Evolutionary conservation across 305 asterid genomes (phyloP).

Genomic region (Fraxinus ornus): DNA sequence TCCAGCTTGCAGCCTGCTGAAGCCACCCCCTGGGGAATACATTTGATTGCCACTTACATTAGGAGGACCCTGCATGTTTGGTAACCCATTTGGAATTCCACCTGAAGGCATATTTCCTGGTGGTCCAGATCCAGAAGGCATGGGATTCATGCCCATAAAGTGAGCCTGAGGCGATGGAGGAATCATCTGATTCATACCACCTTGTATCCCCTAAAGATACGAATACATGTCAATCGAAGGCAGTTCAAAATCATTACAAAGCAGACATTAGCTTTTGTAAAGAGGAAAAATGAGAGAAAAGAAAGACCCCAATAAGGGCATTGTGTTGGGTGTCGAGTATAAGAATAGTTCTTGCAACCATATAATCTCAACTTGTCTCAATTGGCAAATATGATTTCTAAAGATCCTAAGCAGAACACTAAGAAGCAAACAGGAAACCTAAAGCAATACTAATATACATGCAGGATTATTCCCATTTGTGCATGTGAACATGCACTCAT

Average conservation of each 20-base stretch:
- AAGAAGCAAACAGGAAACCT: not conserved
- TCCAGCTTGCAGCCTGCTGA: conserved; percentile 77
- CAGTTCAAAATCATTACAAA: conserved; percentile 18
- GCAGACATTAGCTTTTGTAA: not conserved
- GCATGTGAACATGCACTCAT: not conserved
- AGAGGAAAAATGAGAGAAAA: not conserved
- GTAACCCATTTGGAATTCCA: conserved; percentile 49
- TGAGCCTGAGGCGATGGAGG: conserved; percentile 81
- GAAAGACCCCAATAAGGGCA: not conserved
- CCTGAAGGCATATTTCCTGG: conserved; percentile 65
- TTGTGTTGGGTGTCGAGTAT: not conserved
- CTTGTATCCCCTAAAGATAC: conserved; percentile 56
- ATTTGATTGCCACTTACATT: conserved; percentile 60
- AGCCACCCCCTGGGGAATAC: conserved; percentile 78
- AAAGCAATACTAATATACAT: not conserved
- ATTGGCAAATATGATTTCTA: not conserved
- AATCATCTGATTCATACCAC: conserved; percentile 80
- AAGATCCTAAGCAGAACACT: not conserved
- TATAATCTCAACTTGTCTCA: not conserved
- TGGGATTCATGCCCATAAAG: conserved; percentile 66
- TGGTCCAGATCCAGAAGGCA: conserved; percentile 71
- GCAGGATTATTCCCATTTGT: not conserved
- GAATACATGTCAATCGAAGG: conserved; percentile 9
- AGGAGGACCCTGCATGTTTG: conserved; percentile 56
- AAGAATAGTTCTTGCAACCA: not conserved